phyloP scores from a whole-genome alignment of 2,329 filamentous ascomycete genomes.

The Cladophialophora exuberans region DNA sequence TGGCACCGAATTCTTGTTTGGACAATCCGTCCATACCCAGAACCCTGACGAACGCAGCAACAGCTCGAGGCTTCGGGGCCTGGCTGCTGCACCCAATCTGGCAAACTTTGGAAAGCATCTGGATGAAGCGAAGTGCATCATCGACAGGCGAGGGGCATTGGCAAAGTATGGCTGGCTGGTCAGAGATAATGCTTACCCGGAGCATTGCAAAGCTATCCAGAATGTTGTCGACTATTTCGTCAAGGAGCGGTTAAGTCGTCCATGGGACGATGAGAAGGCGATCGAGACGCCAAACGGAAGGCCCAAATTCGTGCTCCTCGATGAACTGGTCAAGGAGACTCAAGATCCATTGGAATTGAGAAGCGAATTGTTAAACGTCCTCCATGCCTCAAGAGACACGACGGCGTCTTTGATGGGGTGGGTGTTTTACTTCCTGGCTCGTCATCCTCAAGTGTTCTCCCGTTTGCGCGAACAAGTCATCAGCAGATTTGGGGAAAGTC shows the following conservation, averaged over 20 bases:
- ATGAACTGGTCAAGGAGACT: slow-evolving; percentile 26
- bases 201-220: slow-evolving; percentile 46
- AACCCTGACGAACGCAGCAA: slow-evolving; percentile 31
- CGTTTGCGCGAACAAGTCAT: slow-evolving; percentile 10
- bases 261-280: slow-evolving; percentile 35
- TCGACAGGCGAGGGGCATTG: slow-evolving; percentile 34
- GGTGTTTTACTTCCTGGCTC: slow-evolving; percentile 37
- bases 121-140: slow-evolving; percentile 13
- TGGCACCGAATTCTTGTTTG: slow-evolving; percentile 29
- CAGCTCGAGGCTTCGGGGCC: slow-evolving; percentile 1
- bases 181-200: slow-evolving; percentile 43
- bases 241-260: slow-evolving; percentile 41
- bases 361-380: slow-evolving; percentile 39
- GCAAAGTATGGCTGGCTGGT: slow-evolving; percentile 41
- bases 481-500: background rate
- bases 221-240: slow-evolving; percentile 55
- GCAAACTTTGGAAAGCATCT: slow-evolving; percentile 15
- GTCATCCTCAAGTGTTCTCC: slow-evolving; percentile 28
- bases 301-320: slow-evolving; percentile 27
- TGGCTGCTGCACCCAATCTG: slow-evolving; percentile 5
- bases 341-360: slow-evolving; percentile 32
- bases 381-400: slow-evolving; percentile 41
- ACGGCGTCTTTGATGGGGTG: slow-evolving; percentile 40
- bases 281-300: slow-evolving; percentile 29
- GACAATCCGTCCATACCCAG: slow-evolving; percentile 23